Evolutionary conservation across 768 basidiomycete species (phyloP), one percentile per base, ranked within the genome.

Genomic region (Mycena belliarum): DNA sequence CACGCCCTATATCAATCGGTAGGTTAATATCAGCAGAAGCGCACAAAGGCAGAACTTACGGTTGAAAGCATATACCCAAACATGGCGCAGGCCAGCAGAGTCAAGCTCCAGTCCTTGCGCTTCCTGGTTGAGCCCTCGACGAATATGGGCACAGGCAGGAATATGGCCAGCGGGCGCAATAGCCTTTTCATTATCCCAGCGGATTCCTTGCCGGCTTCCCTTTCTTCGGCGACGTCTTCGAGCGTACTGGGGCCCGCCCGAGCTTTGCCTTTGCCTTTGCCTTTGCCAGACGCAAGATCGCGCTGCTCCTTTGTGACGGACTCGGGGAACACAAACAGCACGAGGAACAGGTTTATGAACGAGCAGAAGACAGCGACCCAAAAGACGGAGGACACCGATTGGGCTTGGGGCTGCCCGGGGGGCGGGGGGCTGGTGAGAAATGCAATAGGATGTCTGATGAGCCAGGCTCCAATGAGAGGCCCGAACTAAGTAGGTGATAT

Each of bases 101-200:
- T 91, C 65, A 96, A 68, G 65, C 87, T 92, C 89, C 89, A 95
- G 70, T 95, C 93, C 62, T 78, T 82, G 35, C 79, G 76, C 63
- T 75, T 76, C 60, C 69, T 73, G 63, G 70, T 73, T 45, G 69
- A 74, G 33, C 69, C 71, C 38, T 80, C 77, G 23, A 81, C 69
- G 59, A 80, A 78, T 43, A 73, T 73, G 14, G 57, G 50, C 11
- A 73, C 72, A 6, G 93, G 93, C 53, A 87, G 68, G 71, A 95
- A 91, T 21, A 93, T 70, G 0, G 77, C 75, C 15, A 95, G 75
- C 0, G 93, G 90, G 29, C 76, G 77, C 54, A 82, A 67, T 51
- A 82, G 73, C 2, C 67, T 44, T 75, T 63, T 59, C 73, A 85
- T 33, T 61, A 74, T 62, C 6, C 75, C 72, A n/a, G 41, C 59